Base-by-base conservation (phyloP, 768 basidiomycete species). In the Agaricus subrufescens region DNA sequence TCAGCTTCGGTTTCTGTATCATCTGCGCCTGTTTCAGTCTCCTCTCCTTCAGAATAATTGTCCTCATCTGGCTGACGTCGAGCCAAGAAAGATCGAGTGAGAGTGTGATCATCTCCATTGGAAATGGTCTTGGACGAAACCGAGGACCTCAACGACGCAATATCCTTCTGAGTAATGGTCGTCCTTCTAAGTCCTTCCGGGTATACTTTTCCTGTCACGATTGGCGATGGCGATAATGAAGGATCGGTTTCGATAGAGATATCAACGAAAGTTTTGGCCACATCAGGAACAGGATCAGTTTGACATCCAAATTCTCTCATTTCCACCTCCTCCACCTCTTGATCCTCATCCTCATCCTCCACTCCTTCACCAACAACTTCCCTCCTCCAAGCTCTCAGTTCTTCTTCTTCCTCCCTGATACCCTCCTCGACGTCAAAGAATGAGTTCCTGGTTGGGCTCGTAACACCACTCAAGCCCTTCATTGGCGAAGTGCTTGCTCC, bases 1-100 rank as follows among this genome's bases (percentile, higher is more conserved):
- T 87, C 87, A 0, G 82, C 81, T 49, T 84, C 87, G 1, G 79
- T 78, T 43, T 85, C 88, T 0, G 85, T 86, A 71, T 86, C 85
- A 15, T 42, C 40, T 42, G 40, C 40, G 12, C 40, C 40, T 8
- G 40, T 77, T 44, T 72, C 66, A 12, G 64, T 60, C 37, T 66
- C 61, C 6, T 65, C 67, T n/a, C 66, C 74, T 2, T 72, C 72
- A 12, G 62, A 67, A 47, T 61, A 59, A 4, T 69, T 70, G 39
- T 60, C 45, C 10, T 60, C 66, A n/a, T 61, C 63, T 58, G 14
- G 64, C 60, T 56, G 60, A 25, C 56, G 46, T 9, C 57, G 63
- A 27, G 67, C 66, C 61, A 77, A 61, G 70, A 71, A 81, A 45
- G 60, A 65, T 19, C 69, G 67, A 0, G 72, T 75, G 52, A 80